Base-by-base conservation (phyloP, 768 basidiomycete genomes). In the Boletellus emodensis region DNA sequence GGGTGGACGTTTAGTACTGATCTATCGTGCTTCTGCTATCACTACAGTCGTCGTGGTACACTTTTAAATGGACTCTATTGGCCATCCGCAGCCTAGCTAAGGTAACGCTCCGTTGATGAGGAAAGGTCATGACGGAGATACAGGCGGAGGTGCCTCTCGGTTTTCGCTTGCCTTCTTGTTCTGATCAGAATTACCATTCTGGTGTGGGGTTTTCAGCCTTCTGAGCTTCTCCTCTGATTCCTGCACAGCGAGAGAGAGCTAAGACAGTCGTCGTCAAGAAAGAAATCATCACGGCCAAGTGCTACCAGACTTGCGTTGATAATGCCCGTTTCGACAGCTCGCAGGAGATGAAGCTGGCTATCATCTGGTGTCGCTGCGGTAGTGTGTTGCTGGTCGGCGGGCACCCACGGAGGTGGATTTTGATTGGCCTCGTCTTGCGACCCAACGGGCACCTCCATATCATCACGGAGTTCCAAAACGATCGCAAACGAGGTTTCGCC, bases 311-410 rank as follows among this genome's bases (percentile, higher is more conserved):
- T 60, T 62, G 84, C 90, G 62, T 85, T 89, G 45, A 93, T 79
- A 39, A 93, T 80, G 3, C 90, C 90, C 1, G 90, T 92, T 58
- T 90, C 87, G 7, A 92, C 87, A 12, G 85, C 85, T 20, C 90
- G 77, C 46, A 93, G 69, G 72, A 90, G 76, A 57, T 87, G 83
- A 15, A 89, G 69, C 63, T 90, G 84, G 24, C 85, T 80, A 35
- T 80, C 67, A 28, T 87, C 82, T n/a, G 80, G 74, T 14, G 74
- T 71, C 13, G 81, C 87, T 14, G 75, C 57, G 8, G 89, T 90
- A 11, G 90, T 89, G 51, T 89, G 80, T 53, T 82, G 77, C 22
- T 70, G 68, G 38, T 81, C 75, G 20, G 90, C 87, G 1, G 88
- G 90, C 22, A 91, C 78, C 90, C 90, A 93, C 1, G 87, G 82